These are phyloP conservation scores for Aspergillus fijiensis DNA, from an alignment of 2,329 filamentous ascomycete species.

Conservation along the genomic window DNA sequence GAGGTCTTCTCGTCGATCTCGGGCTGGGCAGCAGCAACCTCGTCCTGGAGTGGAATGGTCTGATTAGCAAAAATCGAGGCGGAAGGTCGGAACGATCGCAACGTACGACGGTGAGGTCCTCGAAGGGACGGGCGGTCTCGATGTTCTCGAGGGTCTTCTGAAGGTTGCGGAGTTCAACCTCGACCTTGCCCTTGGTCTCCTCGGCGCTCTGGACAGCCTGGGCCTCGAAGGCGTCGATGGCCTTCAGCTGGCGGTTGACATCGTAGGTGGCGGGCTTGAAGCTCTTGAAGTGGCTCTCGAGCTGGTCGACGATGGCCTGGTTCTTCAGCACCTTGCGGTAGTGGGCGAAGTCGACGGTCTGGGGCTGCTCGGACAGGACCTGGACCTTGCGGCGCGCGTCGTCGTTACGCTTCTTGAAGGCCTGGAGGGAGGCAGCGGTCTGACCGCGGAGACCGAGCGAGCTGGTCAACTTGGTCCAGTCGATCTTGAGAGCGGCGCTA, in stretches of 20 bases:
- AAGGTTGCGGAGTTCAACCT: conserved; percentile 89
- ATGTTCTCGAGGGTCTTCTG: conserved; percentile 96
- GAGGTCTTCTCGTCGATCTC: conserved; percentile 97
- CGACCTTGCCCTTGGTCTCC: conserved; percentile 94
- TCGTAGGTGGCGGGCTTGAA: conserved; percentile 96
- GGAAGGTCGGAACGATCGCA: background rate
- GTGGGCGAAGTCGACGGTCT: conserved; percentile 85
- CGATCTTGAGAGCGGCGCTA: conserved; percentile 98
- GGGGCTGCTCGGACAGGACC: conserved; percentile 77
- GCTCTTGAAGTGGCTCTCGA: conserved; percentile 88
- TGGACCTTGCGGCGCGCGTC: conserved; percentile 93
- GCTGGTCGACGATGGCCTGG: conserved; percentile 90
- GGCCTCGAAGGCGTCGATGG: conserved; percentile 95
- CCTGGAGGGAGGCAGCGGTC: conserved; percentile 84
- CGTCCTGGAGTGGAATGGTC: conserved; percentile 62
- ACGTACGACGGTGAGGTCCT: conserved; percentile 94
- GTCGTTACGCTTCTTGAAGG: conserved; percentile 99
- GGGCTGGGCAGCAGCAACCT: conserved; percentile 88
- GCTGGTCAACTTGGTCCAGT: conserved; percentile 93
- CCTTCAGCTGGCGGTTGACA: conserved; percentile 89
- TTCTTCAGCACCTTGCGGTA: conserved; percentile 96
- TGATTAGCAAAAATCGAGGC: conserved; percentile 3
- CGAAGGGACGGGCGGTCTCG: conserved; percentile 90
- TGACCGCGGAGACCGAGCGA: conserved; percentile 95
- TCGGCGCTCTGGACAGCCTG: conserved; percentile 96